Conservation (phyloP, 129 eudicot species). For the Oenanthe sinensis region DNA sequence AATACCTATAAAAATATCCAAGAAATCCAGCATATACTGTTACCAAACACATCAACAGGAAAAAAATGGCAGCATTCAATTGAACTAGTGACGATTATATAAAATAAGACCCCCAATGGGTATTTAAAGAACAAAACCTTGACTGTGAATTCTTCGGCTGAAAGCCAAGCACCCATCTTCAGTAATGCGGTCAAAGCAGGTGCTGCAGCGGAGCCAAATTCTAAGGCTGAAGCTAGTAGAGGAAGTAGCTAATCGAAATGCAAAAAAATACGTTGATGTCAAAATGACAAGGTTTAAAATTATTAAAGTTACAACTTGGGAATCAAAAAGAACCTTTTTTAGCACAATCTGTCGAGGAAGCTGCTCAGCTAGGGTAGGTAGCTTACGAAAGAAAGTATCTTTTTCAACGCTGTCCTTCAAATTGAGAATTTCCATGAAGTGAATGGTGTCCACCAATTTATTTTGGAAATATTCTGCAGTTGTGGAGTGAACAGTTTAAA, state of each 20-base stretch:
- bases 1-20: constrained; percentile 48
- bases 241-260: constrained; percentile 63
- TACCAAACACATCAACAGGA: not conserved
- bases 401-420: constrained; percentile 95
- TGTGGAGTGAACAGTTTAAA: constrained; percentile 12
- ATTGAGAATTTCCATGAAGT: constrained; percentile 93
- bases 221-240: constrained; percentile 81
- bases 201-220: constrained; percentile 95
- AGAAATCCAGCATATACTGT: constrained; percentile 1
- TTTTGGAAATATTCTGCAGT: constrained; percentile 93
- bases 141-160: constrained; percentile 60
- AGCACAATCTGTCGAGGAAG: constrained; percentile 92
- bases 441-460: constrained; percentile 96
- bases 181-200: constrained; percentile 92
- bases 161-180: constrained; percentile 93
- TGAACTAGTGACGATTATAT: not conserved
- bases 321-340: constrained; percentile 51
- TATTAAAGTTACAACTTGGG: not conserved
- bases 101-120: not conserved
- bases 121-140: constrained; percentile 41
- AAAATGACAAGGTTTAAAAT: not conserved
- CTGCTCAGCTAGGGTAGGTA: constrained; percentile 92
- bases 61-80: not conserved
- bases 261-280: constrained; percentile 3
- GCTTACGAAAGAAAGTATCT: constrained; percentile 93